These are phyloP conservation scores for Podaxis sp. DNA, from an alignment of 768 basidiomycete genomes.

Conservation along the genomic window DNA sequence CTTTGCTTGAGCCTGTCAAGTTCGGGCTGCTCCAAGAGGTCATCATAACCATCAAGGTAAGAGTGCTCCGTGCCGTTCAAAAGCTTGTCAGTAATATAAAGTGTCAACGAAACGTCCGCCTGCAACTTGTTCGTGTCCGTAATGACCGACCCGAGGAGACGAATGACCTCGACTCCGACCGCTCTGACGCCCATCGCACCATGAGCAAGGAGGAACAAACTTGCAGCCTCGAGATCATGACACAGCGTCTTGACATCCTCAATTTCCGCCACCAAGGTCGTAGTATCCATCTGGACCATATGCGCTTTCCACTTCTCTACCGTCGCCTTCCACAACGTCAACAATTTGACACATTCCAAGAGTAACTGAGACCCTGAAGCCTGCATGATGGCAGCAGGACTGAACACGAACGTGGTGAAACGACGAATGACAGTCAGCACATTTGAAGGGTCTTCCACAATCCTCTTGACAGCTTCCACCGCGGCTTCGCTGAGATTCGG, in stretches of 20 bases:
- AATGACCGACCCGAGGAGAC: constrained; percentile 52
- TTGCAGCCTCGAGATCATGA: constrained; percentile 68
- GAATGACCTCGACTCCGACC: constrained; percentile 60
- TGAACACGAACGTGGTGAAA: constrained; percentile 75
- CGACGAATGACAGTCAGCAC: constrained; percentile 59
- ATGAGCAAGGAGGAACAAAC: constrained; percentile 72
- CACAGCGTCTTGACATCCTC: constrained; percentile 44
- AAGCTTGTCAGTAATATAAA: constrained; percentile 39
- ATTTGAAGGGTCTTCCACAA: constrained; percentile 61
- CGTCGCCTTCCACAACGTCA: constrained; percentile 72
- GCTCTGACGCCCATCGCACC: constrained; percentile 26
- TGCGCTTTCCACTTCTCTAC: constrained; percentile 68
- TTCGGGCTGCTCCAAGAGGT: constrained; percentile 63
- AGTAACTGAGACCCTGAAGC: constrained; percentile 61
- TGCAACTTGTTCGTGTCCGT: constrained; percentile 39
- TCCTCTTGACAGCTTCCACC: constrained; percentile 63
- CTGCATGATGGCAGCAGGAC: constrained; percentile 59
- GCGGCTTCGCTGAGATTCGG: constrained; percentile 72
- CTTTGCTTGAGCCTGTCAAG: constrained; percentile 65
- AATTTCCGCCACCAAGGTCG: constrained; percentile 40
- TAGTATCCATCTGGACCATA: constrained; percentile 40
- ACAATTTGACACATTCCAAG: constrained; percentile 64
- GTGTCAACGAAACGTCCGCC: constrained; percentile 26
- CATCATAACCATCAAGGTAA: constrained; percentile 62
- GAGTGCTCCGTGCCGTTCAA: constrained; percentile 52